Conservation (phyloP, 2,329 filamentous ascomycete genomes). For the Bipolaris gigantea region DNA sequence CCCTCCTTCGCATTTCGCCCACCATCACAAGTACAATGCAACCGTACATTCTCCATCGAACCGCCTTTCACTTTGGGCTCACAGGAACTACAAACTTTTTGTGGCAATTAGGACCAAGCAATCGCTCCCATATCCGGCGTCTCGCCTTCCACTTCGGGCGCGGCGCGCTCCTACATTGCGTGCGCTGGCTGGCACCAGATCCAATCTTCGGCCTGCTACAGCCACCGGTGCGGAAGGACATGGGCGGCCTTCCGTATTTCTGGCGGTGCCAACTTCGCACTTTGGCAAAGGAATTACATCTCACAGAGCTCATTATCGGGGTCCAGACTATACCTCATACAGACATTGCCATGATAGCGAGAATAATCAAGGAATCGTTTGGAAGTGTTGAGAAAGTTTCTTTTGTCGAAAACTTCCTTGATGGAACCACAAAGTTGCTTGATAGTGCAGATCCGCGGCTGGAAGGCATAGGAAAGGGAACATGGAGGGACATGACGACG, state of each 20-base stretch:
- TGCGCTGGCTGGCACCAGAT: constrained; percentile 38
- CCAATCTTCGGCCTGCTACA: constrained; percentile 32
- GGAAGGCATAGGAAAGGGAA: neutral
- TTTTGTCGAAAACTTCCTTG: constrained; percentile 14
- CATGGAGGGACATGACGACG: constrained; percentile 24
- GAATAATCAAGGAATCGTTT: constrained; percentile 22
- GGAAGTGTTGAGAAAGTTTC: constrained; percentile 20
- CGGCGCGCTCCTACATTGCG: constrained; percentile 29
- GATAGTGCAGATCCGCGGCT: constrained; percentile 6
- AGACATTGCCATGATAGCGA: constrained; percentile 30
- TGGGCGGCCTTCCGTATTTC: constrained; percentile 27
- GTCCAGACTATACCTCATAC: constrained; percentile 17
- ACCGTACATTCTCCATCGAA: constrained; percentile 31
- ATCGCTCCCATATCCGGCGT: constrained; percentile 24
- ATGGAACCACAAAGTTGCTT: constrained; percentile 4
- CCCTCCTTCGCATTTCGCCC: constrained; percentile 24
- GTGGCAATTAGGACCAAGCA: constrained; percentile 23
- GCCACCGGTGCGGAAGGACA: constrained; percentile 23
- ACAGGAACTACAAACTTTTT: constrained; percentile 12
- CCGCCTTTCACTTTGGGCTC: constrained; percentile 24
- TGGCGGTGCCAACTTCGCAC: constrained; percentile 40
- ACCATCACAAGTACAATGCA: constrained; percentile 21
- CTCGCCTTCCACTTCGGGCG: constrained; percentile 27
- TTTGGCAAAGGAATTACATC: constrained; percentile 27
- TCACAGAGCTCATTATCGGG: constrained; percentile 29